Conservation (phyloP, 2,329 filamentous ascomycete genomes). For the Aspergillus chevalieri region DNA sequence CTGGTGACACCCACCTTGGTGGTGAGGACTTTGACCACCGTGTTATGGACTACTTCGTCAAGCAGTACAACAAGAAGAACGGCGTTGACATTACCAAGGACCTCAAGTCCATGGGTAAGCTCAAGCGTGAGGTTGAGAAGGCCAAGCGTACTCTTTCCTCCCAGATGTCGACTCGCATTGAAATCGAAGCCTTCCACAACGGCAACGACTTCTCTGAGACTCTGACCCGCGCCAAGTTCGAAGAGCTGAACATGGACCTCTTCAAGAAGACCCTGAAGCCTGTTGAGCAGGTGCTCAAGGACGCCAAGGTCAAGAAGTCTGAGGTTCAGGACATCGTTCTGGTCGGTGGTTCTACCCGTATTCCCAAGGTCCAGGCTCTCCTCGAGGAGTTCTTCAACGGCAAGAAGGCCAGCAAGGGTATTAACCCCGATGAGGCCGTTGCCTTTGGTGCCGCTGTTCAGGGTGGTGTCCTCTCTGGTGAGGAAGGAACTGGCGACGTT, state of each 20-base stretch:
- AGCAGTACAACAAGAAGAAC: constrained; percentile 99
- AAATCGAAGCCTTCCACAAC: constrained; percentile 95
- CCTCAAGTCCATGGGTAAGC: constrained; percentile 95
- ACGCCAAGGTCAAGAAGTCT: constrained; percentile 92
- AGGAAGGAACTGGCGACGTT: constrained; percentile 70
- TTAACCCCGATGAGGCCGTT: constrained; percentile 98
- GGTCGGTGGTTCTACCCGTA: constrained; percentile 97
- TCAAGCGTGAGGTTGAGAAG: constrained; percentile 99
- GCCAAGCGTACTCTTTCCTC: constrained; percentile 97
- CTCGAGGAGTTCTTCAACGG: constrained; percentile 92
- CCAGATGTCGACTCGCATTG: constrained; percentile 86
- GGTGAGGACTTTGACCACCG: constrained; percentile 99
- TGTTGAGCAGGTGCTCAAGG: constrained; percentile 96
- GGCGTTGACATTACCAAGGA: constrained; percentile 88
- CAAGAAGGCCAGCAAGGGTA: constrained; percentile 98
- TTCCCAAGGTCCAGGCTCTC: constrained; percentile 91
- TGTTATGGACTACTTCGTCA: constrained; percentile 92
- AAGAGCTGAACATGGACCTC: constrained; percentile 97
- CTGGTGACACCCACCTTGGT: constrained; percentile 95
- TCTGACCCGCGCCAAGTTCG: constrained; percentile 96
- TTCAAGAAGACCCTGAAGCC: constrained; percentile 99
- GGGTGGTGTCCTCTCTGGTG: constrained; percentile 87
- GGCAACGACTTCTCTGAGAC: constrained; percentile 98
- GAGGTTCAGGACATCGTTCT: constrained; percentile 96
- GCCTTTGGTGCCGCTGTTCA: constrained; percentile 97